Conservation (phyloP, 208 protist species). For the Leishmania major region DNA sequence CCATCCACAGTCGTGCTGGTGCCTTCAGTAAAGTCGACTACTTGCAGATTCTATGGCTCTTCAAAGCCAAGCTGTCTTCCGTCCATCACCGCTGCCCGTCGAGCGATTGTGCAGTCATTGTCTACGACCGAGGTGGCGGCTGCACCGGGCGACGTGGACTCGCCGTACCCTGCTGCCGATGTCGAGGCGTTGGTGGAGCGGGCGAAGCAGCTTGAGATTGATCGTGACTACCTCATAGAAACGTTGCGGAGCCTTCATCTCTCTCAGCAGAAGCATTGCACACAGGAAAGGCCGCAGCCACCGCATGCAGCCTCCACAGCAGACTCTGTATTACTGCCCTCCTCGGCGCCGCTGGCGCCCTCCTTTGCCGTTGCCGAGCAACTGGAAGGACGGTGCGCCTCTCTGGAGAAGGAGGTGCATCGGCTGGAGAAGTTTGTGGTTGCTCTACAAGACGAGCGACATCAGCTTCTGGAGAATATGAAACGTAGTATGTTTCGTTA, state of each 20-base stretch:
- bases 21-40: not conserved
- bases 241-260: conserved; percentile 10
- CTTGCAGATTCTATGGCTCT: not conserved
- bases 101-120: conserved; percentile 20
- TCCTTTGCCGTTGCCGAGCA: not conserved
- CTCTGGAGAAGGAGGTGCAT: conserved; percentile 19
- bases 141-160: not conserved
- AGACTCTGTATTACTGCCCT: not conserved
- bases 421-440: conserved; percentile 22
- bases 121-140: not conserved
- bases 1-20: not conserved
- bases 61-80: conserved; percentile 18
- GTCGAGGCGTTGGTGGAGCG: conserved; percentile 34
- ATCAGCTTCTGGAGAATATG: conserved; percentile 9
- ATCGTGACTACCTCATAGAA: conserved; percentile 26
- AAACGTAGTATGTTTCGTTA: conserved; percentile 19
- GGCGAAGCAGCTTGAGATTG: conserved; percentile 19
- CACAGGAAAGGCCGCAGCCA: not conserved
- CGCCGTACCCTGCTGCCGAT: conserved; percentile 24
- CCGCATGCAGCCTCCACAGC: not conserved
- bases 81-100: conserved; percentile 22
- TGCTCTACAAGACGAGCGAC: conserved; percentile 31
- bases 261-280: not conserved
- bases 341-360: not conserved
- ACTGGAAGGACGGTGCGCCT: conserved; percentile 8